phyloP scores from a whole-genome alignment of 352 stramenopile species.

The Phytophthora cryptogea region DNA sequence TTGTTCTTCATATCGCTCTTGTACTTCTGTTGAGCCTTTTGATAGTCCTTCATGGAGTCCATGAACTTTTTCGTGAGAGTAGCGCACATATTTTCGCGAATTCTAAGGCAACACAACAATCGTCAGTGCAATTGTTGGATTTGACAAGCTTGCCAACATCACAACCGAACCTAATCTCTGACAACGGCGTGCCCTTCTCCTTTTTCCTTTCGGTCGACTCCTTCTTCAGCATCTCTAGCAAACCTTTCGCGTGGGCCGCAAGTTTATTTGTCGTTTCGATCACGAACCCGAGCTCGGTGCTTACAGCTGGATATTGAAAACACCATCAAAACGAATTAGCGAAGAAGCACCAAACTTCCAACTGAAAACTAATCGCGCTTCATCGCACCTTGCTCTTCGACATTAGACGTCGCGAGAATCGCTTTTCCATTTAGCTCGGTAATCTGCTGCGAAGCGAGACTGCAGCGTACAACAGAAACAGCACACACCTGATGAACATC shows the following conservation, averaged over 20 bases:
- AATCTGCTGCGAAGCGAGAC: conserved; percentile 91
- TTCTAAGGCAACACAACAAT: conserved; percentile 45
- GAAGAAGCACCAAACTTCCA: background rate
- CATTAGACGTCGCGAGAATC: conserved; percentile 92
- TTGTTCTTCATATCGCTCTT: conserved; percentile 98
- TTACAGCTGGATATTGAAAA: conserved; percentile 58
- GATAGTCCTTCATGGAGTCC: conserved; percentile 98
- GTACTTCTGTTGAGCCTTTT: conserved; percentile 97
- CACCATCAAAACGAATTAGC: background rate
- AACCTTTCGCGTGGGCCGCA: conserved; percentile 89
- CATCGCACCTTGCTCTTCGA: conserved; percentile 81
- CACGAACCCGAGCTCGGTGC: conserved; percentile 89
- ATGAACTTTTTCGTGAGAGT: conserved; percentile 99
- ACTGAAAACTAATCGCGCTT: background rate
- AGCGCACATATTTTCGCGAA: conserved; percentile 97
- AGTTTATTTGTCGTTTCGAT: conserved; percentile 94
- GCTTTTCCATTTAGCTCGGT: conserved; percentile 93
- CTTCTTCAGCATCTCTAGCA: conserved; percentile 92
- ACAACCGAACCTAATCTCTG: conserved; percentile 56
- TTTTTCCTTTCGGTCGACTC: conserved; percentile 94
- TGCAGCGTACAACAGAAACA: conserved; percentile 19
- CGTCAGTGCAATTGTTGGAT: background rate
- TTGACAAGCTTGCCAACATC: background rate
- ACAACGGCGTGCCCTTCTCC: conserved; percentile 80
- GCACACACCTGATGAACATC: background rate